A percentile compares a stretch with the other conserved stretches of the same genome.
Conservation (phyloP, 2,329 filamentous ascomycete species). For the Nakataea oryzae region DNA sequence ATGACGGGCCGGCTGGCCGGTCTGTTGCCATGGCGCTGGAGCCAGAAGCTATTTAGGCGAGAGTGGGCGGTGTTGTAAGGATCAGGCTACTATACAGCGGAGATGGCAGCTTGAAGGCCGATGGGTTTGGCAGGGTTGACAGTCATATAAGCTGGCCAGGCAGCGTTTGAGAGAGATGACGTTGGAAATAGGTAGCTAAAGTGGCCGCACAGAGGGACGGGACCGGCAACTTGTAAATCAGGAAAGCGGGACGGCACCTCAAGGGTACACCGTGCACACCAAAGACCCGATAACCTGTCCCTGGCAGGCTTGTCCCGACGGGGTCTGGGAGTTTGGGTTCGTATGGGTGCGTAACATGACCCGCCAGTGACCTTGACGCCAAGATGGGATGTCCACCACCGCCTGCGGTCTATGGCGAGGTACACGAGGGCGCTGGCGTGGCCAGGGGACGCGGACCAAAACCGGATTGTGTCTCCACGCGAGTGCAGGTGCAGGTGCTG, state of each 20-base stretch:
- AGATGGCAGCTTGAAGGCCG: background rate
- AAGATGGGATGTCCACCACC: background rate
- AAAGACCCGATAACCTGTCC: background rate
- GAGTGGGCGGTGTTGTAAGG: background rate
- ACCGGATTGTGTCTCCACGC: background rate
- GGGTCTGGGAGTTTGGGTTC: background rate
- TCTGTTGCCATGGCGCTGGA: background rate
- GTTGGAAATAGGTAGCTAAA: constrained; percentile 18
- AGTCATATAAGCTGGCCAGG: constrained; percentile 7
- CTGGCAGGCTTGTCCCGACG: background rate
- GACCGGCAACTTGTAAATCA: background rate
- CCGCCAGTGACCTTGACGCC: background rate
- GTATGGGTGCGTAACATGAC: background rate
- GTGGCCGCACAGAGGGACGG: background rate
- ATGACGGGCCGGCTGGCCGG: constrained; percentile 7
- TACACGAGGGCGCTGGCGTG: background rate
- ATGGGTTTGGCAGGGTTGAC: constrained; percentile 7
- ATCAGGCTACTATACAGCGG: constrained; percentile 6
- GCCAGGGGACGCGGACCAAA: background rate
- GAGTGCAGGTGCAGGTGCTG: background rate
- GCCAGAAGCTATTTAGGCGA: constrained; percentile 11
- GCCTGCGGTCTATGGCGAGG: background rate
- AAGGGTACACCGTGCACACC: background rate
- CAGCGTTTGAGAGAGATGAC: constrained; percentile 13
- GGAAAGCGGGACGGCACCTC: background rate